A percentile compares a stretch with the other conserved stretches of the same genome.
These are phyloP conservation scores for Celoporthe dispersa DNA, from an alignment of 2,329 filamentous ascomycete genomes.

Conservation along the genomic window DNA sequence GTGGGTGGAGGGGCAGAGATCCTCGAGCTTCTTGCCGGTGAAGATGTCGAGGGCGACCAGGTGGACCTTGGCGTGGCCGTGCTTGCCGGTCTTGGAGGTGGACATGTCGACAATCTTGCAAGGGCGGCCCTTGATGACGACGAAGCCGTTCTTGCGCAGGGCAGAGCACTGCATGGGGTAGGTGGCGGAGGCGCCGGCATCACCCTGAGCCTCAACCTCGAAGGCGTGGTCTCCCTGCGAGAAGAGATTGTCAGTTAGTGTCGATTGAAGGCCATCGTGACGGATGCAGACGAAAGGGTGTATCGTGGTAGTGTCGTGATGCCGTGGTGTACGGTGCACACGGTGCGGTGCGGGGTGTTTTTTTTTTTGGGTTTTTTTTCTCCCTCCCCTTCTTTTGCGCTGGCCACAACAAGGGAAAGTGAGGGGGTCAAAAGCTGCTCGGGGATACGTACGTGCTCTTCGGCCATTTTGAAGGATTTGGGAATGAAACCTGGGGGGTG, in stretches of 20 bases:
- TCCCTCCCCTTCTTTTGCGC: conserved; percentile 26
- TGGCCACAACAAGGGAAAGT: conserved; percentile 34
- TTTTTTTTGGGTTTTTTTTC: conserved; percentile 34
- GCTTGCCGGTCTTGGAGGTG: conserved; percentile 99
- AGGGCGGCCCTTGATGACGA: conserved; percentile 97
- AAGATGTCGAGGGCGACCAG: conserved; percentile 98
- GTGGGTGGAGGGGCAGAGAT: conserved; percentile 96
- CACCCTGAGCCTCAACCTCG: conserved; percentile 70
- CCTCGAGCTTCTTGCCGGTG: conserved; percentile 99
- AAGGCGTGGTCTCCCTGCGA: conserved; percentile 72
- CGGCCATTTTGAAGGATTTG: conserved; percentile 61
- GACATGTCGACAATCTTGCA: conserved; percentile 99
- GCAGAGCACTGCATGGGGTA: conserved; percentile 99
- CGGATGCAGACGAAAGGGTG: conserved; percentile 5
- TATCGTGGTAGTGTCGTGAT: conserved; percentile 31
- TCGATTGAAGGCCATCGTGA: conserved; percentile 24
- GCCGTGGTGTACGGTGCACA: conserved; percentile 30
- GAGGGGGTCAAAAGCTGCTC: conserved; percentile 22
- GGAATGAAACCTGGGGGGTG: conserved; percentile 30
- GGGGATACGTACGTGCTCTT: conserved; percentile 54
- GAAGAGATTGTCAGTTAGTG: conserved; percentile 12
- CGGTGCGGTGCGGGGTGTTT: conserved; percentile 51
- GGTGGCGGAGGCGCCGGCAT: conserved; percentile 93
- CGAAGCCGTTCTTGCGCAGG: conserved; percentile 98
- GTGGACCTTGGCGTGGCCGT: conserved; percentile 99